These are phyloP conservation scores for Wickerhamiella spandovensis DNA, from an alignment of 805 yeast genomes.

Conservation along the genomic window DNA sequence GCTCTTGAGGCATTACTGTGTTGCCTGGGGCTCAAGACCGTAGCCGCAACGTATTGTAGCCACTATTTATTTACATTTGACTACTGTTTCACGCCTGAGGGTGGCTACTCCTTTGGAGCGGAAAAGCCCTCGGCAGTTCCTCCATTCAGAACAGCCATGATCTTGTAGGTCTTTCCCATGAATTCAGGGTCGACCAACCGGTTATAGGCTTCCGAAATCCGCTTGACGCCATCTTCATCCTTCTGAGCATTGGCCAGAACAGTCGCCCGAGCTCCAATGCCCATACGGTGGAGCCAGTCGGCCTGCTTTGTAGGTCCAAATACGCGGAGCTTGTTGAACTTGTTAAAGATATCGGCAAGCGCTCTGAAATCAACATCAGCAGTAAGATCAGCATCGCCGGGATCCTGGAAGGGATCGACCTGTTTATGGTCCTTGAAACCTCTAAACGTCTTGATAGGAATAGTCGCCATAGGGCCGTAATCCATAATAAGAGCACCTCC, in stretches of 20 bases:
- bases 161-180: slow-evolving; percentile 72
- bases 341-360: slow-evolving; percentile 29
- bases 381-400: slow-evolving; percentile 72
- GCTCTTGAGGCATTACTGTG: slow-evolving; percentile 47
- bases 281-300: slow-evolving; percentile 63
- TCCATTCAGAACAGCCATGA: slow-evolving; percentile 35
- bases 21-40: slow-evolving; percentile 24
- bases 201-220: slow-evolving; percentile 42
- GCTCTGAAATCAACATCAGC: slow-evolving; percentile 73
- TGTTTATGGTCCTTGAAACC: slow-evolving; percentile 62
- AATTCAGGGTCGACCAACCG: slow-evolving; percentile 51
- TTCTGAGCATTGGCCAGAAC: slow-evolving; percentile 32
- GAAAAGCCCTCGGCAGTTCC: slow-evolving; percentile 9
- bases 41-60: neutral
- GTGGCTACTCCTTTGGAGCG: slow-evolving; percentile 1
- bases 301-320: slow-evolving; percentile 64
- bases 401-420: slow-evolving; percentile 59
- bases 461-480: slow-evolving; percentile 49
- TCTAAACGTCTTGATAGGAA: slow-evolving; percentile 61
- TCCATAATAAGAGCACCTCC: slow-evolving; percentile 70
- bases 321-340: slow-evolving; percentile 20
- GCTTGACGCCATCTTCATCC: slow-evolving; percentile 32
- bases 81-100: too few relatives aligned
- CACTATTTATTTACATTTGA: neutral
- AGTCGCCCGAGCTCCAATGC: slow-evolving; percentile 53